Evolutionary conservation across 805 yeast species (phyloP).

Genomic region (Wickerhamomyces chaumierensis): DNA sequence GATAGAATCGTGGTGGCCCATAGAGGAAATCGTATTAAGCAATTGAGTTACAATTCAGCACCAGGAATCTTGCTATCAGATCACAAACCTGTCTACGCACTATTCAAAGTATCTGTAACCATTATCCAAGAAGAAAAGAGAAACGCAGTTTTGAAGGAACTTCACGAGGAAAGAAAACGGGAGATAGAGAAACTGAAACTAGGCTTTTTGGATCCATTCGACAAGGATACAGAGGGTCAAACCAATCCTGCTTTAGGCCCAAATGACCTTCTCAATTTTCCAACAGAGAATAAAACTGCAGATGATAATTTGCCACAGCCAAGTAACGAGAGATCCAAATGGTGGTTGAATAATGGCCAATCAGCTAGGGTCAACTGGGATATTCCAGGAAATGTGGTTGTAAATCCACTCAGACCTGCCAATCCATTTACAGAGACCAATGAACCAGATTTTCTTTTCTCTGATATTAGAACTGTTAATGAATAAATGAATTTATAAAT

Average conservation of each 20-base stretch:
- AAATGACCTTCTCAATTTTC: not conserved
- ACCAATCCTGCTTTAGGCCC: conserved; percentile 14
- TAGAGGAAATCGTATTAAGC: conserved; percentile 47
- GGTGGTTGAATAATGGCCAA: conserved; percentile 86
- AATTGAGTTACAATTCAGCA: conserved; percentile 47
- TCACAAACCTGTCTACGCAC: conserved; percentile 81
- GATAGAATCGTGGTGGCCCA: conserved; percentile 59
- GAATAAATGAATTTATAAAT: too few species aligned
- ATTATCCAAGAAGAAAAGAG: conserved; percentile 51
- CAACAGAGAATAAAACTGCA: conserved; percentile 11
- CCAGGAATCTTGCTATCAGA: conserved; percentile 62
- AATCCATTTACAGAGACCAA: conserved; percentile 60
- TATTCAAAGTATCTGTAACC: conserved; percentile 51
- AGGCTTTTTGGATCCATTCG: not conserved
- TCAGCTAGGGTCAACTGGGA: conserved; percentile 40
- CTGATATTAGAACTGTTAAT: too few species aligned
- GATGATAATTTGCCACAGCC: conserved; percentile 64
- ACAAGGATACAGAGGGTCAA: conserved; percentile 5
- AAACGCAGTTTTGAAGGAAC: conserved; percentile 36
- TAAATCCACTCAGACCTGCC: conserved; percentile 58
- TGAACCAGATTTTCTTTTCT: conserved; percentile 19
- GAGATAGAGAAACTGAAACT: conserved; percentile 2
- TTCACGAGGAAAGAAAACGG: conserved; percentile 36
- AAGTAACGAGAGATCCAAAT: conserved; percentile 65
- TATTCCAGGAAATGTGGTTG: conserved; percentile 26